phyloP scores from a whole-genome alignment of 139 green algal genomes.

The Chlorella sorokiniana region DNA sequence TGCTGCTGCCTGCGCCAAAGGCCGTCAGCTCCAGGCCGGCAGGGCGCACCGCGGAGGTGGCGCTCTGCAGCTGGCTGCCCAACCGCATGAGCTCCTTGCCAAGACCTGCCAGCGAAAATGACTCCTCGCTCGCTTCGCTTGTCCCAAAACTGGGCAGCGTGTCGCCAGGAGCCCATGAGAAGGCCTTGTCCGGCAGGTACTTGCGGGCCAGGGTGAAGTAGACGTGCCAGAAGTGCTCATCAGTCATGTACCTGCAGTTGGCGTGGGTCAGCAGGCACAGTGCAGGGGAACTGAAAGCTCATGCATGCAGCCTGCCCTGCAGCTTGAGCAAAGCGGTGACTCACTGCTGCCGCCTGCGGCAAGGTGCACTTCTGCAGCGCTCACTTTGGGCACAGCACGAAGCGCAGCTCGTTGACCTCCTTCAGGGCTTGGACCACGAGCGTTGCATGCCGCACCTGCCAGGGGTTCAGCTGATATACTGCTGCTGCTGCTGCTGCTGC shows the following conservation, averaged over 20 bases:
- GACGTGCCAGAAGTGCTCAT: constrained; percentile 82
- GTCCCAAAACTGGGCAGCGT: constrained; percentile 13
- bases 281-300: not conserved
- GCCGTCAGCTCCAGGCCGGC: constrained; percentile 28
- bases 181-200: constrained; percentile 46
- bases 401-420: constrained; percentile 84
- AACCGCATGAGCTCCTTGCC: constrained; percentile 33
- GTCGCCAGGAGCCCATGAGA: constrained; percentile 24
- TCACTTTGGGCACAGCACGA: constrained; percentile 79
- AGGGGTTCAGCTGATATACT: constrained; percentile 56
- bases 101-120: constrained; percentile 28
- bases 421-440: constrained; percentile 65
- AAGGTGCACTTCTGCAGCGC: not conserved
- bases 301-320: not conserved
- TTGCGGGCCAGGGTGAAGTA: constrained; percentile 72
- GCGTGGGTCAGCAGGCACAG: not conserved
- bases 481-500: not conserved
- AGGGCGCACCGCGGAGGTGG: not conserved
- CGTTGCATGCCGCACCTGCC: constrained; percentile 74
- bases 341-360: not conserved
- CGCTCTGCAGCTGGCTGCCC: constrained; percentile 37
- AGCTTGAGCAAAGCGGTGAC: not conserved
- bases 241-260: constrained; percentile 67
- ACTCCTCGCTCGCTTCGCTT: not conserved
- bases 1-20: constrained; percentile 3